phyloP scores from a whole-genome alignment of 202 grass and related monocot genomes.

The Tripidium arundinaceum region DNA sequence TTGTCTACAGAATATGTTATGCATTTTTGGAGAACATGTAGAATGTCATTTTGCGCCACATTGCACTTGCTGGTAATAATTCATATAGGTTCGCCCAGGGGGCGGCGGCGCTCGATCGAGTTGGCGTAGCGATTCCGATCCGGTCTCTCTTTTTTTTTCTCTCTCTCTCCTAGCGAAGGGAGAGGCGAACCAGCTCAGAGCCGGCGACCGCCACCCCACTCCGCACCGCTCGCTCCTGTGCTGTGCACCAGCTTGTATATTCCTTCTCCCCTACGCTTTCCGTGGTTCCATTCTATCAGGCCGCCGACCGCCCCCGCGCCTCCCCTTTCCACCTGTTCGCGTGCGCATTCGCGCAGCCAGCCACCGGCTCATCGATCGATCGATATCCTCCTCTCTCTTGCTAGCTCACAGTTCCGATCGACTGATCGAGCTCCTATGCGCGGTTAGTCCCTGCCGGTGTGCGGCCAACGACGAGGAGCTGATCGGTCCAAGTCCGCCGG shows the following conservation, averaged over 20 bases:
- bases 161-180: conserved; percentile 10
- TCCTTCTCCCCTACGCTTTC: conserved; percentile 39
- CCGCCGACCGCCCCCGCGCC: not conserved
- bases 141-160: not conserved
- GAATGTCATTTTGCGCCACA: not conserved
- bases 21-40: not conserved
- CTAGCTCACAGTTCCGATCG: not conserved
- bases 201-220: conserved; percentile 53
- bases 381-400: not conserved
- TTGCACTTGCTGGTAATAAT: not conserved
- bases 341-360: conserved; percentile 17
- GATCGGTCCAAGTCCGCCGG: not conserved
- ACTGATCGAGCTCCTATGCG: not conserved
- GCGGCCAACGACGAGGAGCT: not conserved
- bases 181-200: conserved; percentile 38
- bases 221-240: not conserved
- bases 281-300: not conserved
- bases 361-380: not conserved
- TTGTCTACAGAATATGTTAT: not conserved
- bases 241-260: conserved; percentile 39
- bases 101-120: not conserved
- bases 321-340: conserved; percentile 46
- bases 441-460: not conserved
- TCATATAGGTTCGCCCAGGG: not conserved
- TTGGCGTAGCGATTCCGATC: conserved; percentile 10